Base-by-base conservation (phyloP, 2,329 filamentous ascomycete species). In the Pseudogymnoascus sp. region DNA sequence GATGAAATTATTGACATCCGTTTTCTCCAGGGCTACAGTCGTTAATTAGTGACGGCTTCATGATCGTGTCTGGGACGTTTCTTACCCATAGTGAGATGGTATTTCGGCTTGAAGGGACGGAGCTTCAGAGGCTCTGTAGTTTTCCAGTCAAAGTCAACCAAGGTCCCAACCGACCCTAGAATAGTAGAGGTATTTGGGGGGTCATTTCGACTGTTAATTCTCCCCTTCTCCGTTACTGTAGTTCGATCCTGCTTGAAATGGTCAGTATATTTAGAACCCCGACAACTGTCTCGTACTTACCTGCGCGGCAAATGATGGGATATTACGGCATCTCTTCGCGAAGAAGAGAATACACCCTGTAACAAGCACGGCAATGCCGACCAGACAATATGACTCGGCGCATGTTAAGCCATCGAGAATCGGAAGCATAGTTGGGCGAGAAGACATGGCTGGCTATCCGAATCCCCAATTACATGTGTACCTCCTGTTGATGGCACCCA, bases 61-160 rank as follows among this genome's bases (percentile, higher is more conserved):
- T 20, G 5, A 11, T 20, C 2, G 16, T 38, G 20, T 9, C 25
- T n/a, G 22, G 2, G 20, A 57, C 20, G 28, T 11, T 54, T 65
- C 72, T 64, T 71, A 85, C 83, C 81, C 84, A 87, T 87, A 5
- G 84, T 86, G 58, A 87, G 70, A 67, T 86, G 79, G 67, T 83
- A 87, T 66, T 80, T 84, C 4, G 81, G 78, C 69, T 83, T 85
- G 71, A 85, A 85, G 0, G 81, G 80, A 12, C 84, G 75, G 9
- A 84, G 69, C 61, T 81, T 77, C 37, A 83, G 68, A 0, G 82
- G 84, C 61, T 79, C 75, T 33, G 77, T 79, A 0, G 71, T 74
- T 59, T 74, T 68, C 76, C 81, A 81, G 62, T 82, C 71, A 65
- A 86, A 83, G 61, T 76, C 70, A 2, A 69, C 54, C 3, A 85